These are phyloP conservation scores for Breynia disticha DNA, from an alignment of 441 rosid genomes.

Conservation along the genomic window DNA sequence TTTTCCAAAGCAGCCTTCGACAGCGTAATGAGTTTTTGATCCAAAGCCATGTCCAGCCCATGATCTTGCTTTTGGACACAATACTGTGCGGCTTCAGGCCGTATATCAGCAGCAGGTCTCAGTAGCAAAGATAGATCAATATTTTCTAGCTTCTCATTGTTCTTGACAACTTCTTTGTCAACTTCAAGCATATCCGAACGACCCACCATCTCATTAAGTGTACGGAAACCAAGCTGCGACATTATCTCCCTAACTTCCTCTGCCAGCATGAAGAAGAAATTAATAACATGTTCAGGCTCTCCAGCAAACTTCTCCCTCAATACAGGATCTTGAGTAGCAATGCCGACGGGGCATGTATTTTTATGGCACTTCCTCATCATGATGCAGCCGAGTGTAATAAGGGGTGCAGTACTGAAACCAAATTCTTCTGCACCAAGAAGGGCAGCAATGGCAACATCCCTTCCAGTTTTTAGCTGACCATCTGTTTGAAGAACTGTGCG, in stretches of 20 bases:
- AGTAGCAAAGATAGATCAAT: conserved; percentile 86
- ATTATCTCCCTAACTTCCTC: conserved; percentile 98
- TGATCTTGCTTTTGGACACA: conserved; percentile 98
- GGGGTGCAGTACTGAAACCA: conserved; percentile 99
- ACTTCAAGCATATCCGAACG: conserved; percentile 99
- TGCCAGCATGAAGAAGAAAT: conserved; percentile 98
- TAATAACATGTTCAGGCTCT: conserved; percentile 97
- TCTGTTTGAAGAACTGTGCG: conserved; percentile 97
- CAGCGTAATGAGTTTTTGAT: conserved; percentile 54
- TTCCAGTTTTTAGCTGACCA: conserved; percentile 98
- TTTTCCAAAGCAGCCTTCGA: conserved; percentile 78
- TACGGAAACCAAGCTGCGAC: conserved; percentile 87
- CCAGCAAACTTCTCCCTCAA: conserved; percentile 98
- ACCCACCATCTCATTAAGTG: conserved; percentile 88
- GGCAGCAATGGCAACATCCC: conserved; percentile 97
- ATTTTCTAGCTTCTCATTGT: conserved; percentile 82
- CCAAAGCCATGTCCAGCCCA: conserved; percentile 95
- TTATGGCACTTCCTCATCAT: conserved; percentile 99
- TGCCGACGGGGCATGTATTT: conserved; percentile 99
- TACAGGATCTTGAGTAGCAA: conserved; percentile 99
- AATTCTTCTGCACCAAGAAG: conserved; percentile 99
- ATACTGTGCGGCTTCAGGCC: conserved; percentile 92
- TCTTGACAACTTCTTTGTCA: conserved; percentile 70
- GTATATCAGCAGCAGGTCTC: conserved; percentile 89
- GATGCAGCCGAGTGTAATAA: conserved; percentile 97